A percentile compares a stretch with the other conserved stretches of the same genome.
phyloP scores from a whole-genome alignment of 805 yeast genomes.

The Candida railenensis region DNA sequence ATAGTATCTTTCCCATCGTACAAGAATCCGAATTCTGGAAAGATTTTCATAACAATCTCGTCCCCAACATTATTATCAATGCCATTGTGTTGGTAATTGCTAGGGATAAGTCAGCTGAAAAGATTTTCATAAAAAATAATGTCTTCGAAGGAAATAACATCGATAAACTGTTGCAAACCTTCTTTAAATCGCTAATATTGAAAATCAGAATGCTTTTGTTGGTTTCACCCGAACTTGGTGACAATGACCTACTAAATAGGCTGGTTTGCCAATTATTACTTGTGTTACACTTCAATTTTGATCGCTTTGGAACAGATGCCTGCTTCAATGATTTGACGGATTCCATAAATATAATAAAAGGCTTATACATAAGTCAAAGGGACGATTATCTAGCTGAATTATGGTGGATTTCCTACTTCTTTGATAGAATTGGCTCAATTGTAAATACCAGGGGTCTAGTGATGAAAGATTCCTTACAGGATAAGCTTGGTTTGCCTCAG shows the following conservation, averaged over 20 bases:
- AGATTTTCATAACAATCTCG: slow-evolving; percentile 27
- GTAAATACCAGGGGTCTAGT: not conserved
- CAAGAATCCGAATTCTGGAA: slow-evolving; percentile 39
- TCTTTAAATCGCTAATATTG: slow-evolving; percentile 8
- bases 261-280: slow-evolving; percentile 18
- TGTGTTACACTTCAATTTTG: slow-evolving; percentile 16
- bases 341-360: slow-evolving; percentile 13
- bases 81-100: slow-evolving; percentile 44
- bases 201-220: slow-evolving; percentile 20
- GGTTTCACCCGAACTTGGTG: slow-evolving; percentile 19
- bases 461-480: not conserved
- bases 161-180: not conserved
- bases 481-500: too few relatives aligned
- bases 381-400: slow-evolving; percentile 3
- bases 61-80: slow-evolving; percentile 41
- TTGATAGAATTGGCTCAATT: slow-evolving; percentile 16
- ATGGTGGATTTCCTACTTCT: slow-evolving; percentile 21
- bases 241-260: slow-evolving; percentile 18
- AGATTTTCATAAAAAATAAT: slow-evolving; percentile 12
- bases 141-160: slow-evolving; percentile 7
- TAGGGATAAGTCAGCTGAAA: slow-evolving; percentile 29
- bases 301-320: slow-evolving; percentile 21
- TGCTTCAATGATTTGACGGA: slow-evolving; percentile 20
- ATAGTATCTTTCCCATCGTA: slow-evolving; percentile 40
- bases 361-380: not conserved